phyloP scores from a whole-genome alignment of 108 stramenopile genomes.

The Nitzschia sp. region DNA sequence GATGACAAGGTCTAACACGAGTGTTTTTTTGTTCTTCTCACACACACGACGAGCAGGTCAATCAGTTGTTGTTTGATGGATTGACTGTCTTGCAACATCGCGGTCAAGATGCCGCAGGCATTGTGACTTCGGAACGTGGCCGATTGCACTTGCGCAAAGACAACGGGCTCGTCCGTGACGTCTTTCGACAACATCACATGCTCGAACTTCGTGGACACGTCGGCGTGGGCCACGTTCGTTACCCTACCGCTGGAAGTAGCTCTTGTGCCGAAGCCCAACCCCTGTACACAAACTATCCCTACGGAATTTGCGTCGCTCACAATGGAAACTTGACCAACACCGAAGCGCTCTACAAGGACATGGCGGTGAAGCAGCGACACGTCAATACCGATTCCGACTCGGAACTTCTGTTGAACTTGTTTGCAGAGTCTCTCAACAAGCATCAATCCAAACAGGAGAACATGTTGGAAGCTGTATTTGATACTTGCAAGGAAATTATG shows the following conservation, averaged over 20 bases:
- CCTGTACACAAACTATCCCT: constrained; percentile 97
- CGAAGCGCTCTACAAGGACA: constrained; percentile 58
- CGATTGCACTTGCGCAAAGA: constrained; percentile 94
- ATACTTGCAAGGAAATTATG: constrained; percentile 82
- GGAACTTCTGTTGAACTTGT: constrained; percentile 94
- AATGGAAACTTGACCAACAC: constrained; percentile 98
- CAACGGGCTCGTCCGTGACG: constrained; percentile 96
- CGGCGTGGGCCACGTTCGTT: constrained; percentile 96
- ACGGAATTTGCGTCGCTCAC: constrained; percentile 96
- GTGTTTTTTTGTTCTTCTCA: constrained; percentile 1
- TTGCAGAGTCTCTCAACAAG: constrained; percentile 90
- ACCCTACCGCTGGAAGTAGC: constrained; percentile 94
- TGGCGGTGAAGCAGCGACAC: constrained; percentile 68
- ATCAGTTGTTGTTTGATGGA: constrained; percentile 96
- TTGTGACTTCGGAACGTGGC: constrained; percentile 83
- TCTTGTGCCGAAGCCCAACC: constrained; percentile 94
- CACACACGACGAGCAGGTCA: constrained; percentile 65
- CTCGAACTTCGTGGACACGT: constrained; percentile 86
- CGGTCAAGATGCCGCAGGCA: constrained; percentile 99
- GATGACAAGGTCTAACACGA: not conserved
- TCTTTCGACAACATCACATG: constrained; percentile 97
- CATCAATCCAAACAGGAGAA: constrained; percentile 30
- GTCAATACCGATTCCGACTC: constrained; percentile 98
- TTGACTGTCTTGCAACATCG: constrained; percentile 99
- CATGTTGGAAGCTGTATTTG: constrained; percentile 71